phyloP scores from a whole-genome alignment of 2,329 filamentous ascomycete genomes.

The Penicillium hordei region DNA sequence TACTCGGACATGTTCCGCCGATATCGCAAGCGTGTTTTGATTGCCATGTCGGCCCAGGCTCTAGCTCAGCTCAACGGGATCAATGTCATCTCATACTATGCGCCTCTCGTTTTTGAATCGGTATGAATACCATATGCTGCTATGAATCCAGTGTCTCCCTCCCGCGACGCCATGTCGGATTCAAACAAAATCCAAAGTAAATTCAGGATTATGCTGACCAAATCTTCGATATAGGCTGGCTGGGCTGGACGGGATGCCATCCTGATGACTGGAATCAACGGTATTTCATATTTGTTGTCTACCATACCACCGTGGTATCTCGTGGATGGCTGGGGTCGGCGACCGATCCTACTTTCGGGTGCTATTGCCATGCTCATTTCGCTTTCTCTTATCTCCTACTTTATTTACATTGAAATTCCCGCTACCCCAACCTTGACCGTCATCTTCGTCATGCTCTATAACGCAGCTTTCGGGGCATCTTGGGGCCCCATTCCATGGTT shows the following conservation, averaged over 20 bases:
- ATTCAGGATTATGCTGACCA: not conserved
- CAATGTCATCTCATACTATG: constrained; percentile 99
- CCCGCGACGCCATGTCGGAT: not conserved
- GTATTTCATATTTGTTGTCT: constrained; percentile 83
- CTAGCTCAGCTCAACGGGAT: constrained; percentile 97
- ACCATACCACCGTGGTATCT: constrained; percentile 97
- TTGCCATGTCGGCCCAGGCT: constrained; percentile 97
- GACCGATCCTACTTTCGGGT: constrained; percentile 84
- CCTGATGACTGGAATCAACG: constrained; percentile 96
- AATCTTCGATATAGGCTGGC: constrained; percentile 57
- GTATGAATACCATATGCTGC: not conserved
- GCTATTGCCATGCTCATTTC: constrained; percentile 87
- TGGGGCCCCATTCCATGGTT: constrained; percentile 99
- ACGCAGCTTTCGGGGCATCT: constrained; percentile 92
- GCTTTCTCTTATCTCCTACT: constrained; percentile 88
- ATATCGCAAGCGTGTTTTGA: constrained; percentile 89
- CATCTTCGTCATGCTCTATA: constrained; percentile 96
- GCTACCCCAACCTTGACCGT: constrained; percentile 83
- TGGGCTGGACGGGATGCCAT: constrained; percentile 89
- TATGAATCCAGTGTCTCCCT: not conserved
- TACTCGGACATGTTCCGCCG: constrained; percentile 94
- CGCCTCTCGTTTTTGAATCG: constrained; percentile 91
- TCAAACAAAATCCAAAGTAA: not conserved
- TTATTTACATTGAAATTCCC: constrained; percentile 79
- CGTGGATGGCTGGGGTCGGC: constrained; percentile 86